Base-by-base conservation (phyloP, 176 grass and related monocot genomes). In the Dactylis glomerata region DNA sequence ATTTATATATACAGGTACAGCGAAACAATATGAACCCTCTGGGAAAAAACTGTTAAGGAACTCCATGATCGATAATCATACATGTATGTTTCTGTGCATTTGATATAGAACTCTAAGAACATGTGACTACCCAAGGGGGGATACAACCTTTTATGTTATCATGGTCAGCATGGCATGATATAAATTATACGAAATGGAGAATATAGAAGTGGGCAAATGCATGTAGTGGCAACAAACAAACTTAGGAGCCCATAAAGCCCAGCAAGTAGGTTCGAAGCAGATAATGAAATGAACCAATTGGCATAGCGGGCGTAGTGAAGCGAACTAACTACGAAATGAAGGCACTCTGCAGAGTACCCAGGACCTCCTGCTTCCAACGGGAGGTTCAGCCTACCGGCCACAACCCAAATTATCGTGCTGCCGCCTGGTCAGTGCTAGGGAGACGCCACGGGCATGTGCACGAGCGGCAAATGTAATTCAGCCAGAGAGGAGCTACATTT, bases 401-500 rank as follows among this genome's bases (percentile, higher is more conserved):
- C 9, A 46, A 76, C 56, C 8, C 17, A 79, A 56, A 57, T 38
- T 74, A 76, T 19, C 44, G n/a, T 28, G 55, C 27, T 57, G 27
- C 32, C 28, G 61, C 24, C 65, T 36, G 45, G 77, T 70, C 13
- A 65, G 42, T 36, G 30, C 23, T n/a, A 82, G 40, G 16, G 20
- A 72, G 46, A n/a, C 5, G 23, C 15, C 55, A 56, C 0, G 10
- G 26, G 36, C 34, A 82, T 73, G 30, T 73, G 7, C 15, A 9
- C 0, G 3, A 37, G 79, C 12, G 33, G 24, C 6, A 40, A 10
- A 57, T 30, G 22, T 34, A 78, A 27, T 73, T 61, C 5, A 59
- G 74, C 55, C 66, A 56, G 10, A 73, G 37, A 83, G 28, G 80
- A 90, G 73, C 84, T 82, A 68, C 84, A 87, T 83, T 90, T 79